Conservation (phyloP, 495 filamentous ascomycete species). For the Melanomma pulvis-pyrius region DNA sequence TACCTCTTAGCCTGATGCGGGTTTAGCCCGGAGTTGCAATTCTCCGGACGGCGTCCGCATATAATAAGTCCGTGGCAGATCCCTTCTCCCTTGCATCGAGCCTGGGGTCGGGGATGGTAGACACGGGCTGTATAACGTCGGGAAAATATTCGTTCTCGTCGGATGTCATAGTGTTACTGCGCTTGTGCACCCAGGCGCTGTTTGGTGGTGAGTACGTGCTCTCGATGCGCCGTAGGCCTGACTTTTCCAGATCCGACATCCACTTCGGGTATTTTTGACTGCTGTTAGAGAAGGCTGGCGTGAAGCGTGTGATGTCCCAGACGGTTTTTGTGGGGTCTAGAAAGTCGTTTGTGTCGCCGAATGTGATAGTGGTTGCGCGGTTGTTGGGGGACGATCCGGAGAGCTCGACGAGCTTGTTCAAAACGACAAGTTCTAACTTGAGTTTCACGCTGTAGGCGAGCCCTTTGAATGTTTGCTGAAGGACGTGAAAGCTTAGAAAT, state of each 20-base stretch:
- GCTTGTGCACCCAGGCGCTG: conserved; percentile 11
- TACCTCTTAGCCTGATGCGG: not conserved
- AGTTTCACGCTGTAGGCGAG: conserved; percentile 36
- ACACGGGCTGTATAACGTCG: conserved; percentile 17
- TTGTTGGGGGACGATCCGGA: conserved; percentile 8
- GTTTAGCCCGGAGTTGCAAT: conserved; percentile 12
- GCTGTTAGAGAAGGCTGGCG: conserved; percentile 19
- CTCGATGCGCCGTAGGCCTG: conserved; percentile 21
- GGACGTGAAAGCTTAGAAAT: conserved; percentile 20
- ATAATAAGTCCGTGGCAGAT: conserved; percentile 29
- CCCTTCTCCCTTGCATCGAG: conserved; percentile 15
- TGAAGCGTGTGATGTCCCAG: conserved; percentile 24
- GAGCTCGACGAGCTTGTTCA: conserved; percentile 35
- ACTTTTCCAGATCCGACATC: conserved; percentile 31
- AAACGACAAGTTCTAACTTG: conserved; percentile 32
- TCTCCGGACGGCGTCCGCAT: conserved; percentile 27
- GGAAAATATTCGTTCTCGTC: conserved; percentile 15
- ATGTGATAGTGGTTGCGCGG: conserved; percentile 1
- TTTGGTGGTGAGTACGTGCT: conserved; percentile 24
- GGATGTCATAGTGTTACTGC: not conserved
- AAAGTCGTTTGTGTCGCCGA: conserved; percentile 32
- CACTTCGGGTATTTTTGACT: conserved; percentile 34
- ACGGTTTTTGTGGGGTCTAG: conserved; percentile 25
- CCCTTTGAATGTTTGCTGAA: conserved; percentile 31
- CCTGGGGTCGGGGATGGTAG: conserved; percentile 11